A percentile compares a stretch with the other conserved stretches of the same genome.
Conservation (phyloP, 2,329 filamentous ascomycete genomes). For the Acephala macrosclerotiorum region DNA sequence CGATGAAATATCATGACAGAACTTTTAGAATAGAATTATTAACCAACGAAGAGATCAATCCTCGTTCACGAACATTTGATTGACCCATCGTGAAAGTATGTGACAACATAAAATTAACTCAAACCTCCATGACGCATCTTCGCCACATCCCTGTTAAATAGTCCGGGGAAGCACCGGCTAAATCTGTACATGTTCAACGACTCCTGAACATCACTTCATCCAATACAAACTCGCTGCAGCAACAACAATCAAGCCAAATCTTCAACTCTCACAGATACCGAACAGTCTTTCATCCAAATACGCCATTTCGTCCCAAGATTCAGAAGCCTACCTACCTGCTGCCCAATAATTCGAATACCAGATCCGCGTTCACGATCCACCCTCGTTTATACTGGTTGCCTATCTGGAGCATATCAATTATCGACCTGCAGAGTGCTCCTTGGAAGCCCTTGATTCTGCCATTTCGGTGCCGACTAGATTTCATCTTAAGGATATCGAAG, state of each 20-base stretch:
- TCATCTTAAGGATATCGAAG: neutral
- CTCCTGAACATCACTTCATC: conserved; percentile 3
- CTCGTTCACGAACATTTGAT: neutral
- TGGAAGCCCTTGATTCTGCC: neutral
- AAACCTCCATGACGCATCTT: neutral
- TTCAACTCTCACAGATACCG: neutral
- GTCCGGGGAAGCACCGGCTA: conserved; percentile 5
- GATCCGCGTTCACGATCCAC: conserved; percentile 1
- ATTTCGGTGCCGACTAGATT: conserved; percentile 1
- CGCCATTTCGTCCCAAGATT: neutral
- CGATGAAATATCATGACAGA: neutral
- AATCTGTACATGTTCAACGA: neutral
- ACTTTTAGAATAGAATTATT: neutral
- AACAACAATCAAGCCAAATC: neutral
- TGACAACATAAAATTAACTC: neutral
- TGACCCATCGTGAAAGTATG: neutral
- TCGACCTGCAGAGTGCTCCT: neutral
- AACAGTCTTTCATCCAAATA: conserved; percentile 2
- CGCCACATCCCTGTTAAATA: conserved; percentile 1
- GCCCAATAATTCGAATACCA: neutral
- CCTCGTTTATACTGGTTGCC: conserved; percentile 9
- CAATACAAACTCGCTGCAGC: neutral
- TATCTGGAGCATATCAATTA: conserved; percentile 7
- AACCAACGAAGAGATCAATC: neutral
- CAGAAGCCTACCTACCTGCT: neutral